Percentiles rank a stretch among this genome's conserved stretches.
phyloP scores from a whole-genome alignment of 2,329 filamentous ascomycete species.

The Beauveria brongniartii region DNA sequence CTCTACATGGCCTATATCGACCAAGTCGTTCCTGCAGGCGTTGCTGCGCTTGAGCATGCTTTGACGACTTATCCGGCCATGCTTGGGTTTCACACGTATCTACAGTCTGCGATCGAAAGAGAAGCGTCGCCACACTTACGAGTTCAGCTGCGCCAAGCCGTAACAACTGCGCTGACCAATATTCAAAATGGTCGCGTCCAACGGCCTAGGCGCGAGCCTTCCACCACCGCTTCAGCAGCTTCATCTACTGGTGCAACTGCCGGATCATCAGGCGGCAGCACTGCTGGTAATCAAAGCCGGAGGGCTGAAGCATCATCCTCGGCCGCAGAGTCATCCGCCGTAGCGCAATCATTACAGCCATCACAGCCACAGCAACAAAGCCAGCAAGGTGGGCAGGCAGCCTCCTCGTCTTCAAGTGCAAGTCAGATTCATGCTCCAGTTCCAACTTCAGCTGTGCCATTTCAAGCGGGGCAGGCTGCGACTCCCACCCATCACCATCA shows the following conservation, averaged over 20 bases:
- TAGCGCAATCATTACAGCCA: neutral
- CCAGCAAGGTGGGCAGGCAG: neutral
- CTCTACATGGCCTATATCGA: constrained; percentile 47
- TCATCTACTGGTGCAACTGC: neutral
- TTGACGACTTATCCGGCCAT: constrained; percentile 40
- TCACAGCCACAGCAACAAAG: constrained; percentile 3
- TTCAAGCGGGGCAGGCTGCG: constrained; percentile 9
- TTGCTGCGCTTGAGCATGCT: constrained; percentile 36
- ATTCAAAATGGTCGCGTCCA: constrained; percentile 26
- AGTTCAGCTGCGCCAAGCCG: constrained; percentile 41
- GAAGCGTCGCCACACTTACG: constrained; percentile 40
- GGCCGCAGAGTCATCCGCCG: neutral
- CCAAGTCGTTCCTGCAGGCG: constrained; percentile 41
- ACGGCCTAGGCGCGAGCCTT: neutral
- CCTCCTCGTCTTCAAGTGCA: neutral
- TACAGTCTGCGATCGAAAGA: constrained; percentile 44
- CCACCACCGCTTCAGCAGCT: neutral
- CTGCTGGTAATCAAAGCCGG: neutral
- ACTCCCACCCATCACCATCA: constrained; percentile 13
- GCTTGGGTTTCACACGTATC: constrained; percentile 37
- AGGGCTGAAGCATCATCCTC: neutral
- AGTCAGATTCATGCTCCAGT: neutral
- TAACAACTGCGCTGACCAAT: constrained; percentile 37
- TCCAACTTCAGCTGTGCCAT: constrained; percentile 3
- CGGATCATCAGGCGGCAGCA: neutral